Evolutionary conservation across 2,329 filamentous ascomycete species (phyloP), one percentile per base, ranked within the genome.

Genomic region (Fusarium setosum): DNA sequence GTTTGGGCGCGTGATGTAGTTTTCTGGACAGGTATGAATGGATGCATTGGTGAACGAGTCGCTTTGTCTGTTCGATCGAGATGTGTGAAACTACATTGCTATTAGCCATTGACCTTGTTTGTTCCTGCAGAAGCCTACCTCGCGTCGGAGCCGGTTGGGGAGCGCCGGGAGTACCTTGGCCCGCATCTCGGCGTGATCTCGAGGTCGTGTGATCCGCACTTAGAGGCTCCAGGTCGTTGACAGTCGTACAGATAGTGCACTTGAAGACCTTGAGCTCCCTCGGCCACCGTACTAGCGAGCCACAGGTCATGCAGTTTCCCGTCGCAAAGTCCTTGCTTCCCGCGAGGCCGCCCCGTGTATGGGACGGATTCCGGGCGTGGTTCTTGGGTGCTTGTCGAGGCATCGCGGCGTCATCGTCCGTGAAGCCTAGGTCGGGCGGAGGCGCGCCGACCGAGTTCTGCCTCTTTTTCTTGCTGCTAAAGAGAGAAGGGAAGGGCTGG

Each of bases 221-320:
- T 34, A 63, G 59, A 12, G 75, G 72, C 29, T 74, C 74, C 51
- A 97, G 77, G 74, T 97, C 93, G 74, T 96, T 97, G 74, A 97
- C 89, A 17, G 92, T 96, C 71, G 92, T 81, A 76, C 94, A 97
- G 54, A 92, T 90, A 38, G 92, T 91, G 76, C 94, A 97, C 69
- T 93, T 87, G 77, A 96, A 97, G 34, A 90, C 86, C 32, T 86
- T 86, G 62, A 94, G 79, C 52, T 90, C 87, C 63, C 85, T 87
- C 3, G 93, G 93, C 90, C 93, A 97, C 56, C 91, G 86, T 66
- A 96, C 90, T 56, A 89, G 87, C 54, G 91, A 91, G 71, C 90
- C 92, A 76, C 94, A 97, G 31, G 93, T 94, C 87, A 95, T 94
- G 75, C 94, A 97, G 70, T 88, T 89, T 20, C 92, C 91, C 29